phyloP scores from a whole-genome alignment of 192 early-diverging fungal species.

The Dispira simplex region DNA sequence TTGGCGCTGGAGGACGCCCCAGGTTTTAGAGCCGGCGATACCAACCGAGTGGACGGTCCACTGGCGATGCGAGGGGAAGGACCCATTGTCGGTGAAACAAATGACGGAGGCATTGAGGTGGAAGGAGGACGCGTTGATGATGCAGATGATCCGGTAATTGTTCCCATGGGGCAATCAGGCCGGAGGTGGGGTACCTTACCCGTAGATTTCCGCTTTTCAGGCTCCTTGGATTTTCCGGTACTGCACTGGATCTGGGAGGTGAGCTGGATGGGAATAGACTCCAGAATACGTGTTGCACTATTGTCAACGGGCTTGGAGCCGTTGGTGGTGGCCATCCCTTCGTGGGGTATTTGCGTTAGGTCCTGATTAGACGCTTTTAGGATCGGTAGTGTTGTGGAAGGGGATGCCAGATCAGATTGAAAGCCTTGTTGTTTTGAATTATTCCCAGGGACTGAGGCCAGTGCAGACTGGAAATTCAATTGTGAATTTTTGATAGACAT shows the following conservation, averaged over 20 bases:
- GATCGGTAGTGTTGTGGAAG: neutral
- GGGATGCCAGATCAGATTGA: neutral
- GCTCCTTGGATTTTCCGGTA: too few species aligned
- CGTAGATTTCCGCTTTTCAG: too few species aligned
- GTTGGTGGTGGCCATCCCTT: too few species aligned
- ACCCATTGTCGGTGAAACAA: slow-evolving; percentile 24
- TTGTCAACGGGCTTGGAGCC: too few species aligned
- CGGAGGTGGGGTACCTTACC: too few species aligned
- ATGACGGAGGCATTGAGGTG: slow-evolving; percentile 7
- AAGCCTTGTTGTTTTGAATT: too few species aligned
- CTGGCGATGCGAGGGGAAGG: slow-evolving; percentile 14
- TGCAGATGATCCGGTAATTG: too few species aligned
- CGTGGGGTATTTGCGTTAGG: too few species aligned
- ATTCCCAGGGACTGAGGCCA: neutral
- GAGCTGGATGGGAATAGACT: too few species aligned
- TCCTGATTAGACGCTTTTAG: neutral
- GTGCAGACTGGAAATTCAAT: neutral
- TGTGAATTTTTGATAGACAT: neutral
- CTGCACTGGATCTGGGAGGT: too few species aligned
- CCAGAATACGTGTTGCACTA: too few species aligned
- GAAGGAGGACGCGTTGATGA: neutral
- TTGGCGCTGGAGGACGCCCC: neutral
- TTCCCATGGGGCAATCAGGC: too few species aligned
- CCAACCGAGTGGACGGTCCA: neutral
- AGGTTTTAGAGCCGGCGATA: slow-evolving; percentile 14